A percentile compares a stretch with the other conserved stretches of the same genome.
Conservation (phyloP, 202 grass and related monocot species). For the Tripidium arundinaceum region DNA sequence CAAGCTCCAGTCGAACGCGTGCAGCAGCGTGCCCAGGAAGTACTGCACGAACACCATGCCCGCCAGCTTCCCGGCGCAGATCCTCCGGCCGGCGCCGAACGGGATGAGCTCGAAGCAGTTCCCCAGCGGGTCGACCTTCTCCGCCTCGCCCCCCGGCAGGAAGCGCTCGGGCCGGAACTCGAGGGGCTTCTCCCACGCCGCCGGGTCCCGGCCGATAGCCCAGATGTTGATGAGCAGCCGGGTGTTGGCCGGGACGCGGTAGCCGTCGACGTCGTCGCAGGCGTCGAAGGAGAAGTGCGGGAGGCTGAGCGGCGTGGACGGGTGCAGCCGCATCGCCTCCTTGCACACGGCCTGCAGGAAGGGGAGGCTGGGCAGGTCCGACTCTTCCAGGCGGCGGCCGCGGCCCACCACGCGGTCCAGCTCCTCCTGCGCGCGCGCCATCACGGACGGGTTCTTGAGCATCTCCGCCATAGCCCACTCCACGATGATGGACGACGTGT, state of each 20-base stretch:
- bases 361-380: constrained; percentile 51
- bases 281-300: constrained; percentile 77
- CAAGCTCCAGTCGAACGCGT: constrained; percentile 65
- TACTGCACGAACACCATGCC: constrained; percentile 90
- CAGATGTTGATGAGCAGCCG: constrained; percentile 66
- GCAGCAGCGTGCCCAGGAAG: constrained; percentile 52
- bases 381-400: constrained; percentile 47
- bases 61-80: constrained; percentile 72
- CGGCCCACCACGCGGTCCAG: constrained; percentile 59
- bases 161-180: constrained; percentile 73
- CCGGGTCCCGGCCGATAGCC: constrained; percentile 70
- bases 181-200: constrained; percentile 46
- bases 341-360: constrained; percentile 79
- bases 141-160: constrained; percentile 23
- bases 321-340: constrained; percentile 77
- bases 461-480: constrained; percentile 80
- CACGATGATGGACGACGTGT: constrained; percentile 81
- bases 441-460: constrained; percentile 49
- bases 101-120: constrained; percentile 83
- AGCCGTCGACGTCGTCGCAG: constrained; percentile 51
- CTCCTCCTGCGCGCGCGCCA: constrained; percentile 51
- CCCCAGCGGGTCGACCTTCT: constrained; percentile 52
- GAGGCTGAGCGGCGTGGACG: constrained; percentile 73
- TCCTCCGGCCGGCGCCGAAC: constrained; percentile 64
- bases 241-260: constrained; percentile 56